phyloP scores from a whole-genome alignment of 140 eudicot species.

The Ambrosia hybrid region DNA sequence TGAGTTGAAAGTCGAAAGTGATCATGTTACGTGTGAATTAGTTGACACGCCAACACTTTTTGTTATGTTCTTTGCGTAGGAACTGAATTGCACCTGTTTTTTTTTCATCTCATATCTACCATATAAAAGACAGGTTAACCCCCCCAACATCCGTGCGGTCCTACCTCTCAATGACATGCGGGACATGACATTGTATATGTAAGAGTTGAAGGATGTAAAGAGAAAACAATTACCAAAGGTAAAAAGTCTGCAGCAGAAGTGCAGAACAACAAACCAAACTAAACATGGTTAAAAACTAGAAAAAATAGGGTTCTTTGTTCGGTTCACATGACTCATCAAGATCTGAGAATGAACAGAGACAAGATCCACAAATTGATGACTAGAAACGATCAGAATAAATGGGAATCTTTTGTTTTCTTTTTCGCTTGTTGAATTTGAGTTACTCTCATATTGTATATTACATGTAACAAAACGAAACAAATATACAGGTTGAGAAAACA shows the following conservation, averaged over 20 bases:
- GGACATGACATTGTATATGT: too few relatives aligned
- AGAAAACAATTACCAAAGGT: neutral
- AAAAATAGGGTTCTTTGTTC: neutral
- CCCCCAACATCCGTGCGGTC: too few relatives aligned
- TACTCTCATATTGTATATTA: conserved; percentile 8
- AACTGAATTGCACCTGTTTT: too few relatives aligned
- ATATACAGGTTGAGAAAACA: neutral
- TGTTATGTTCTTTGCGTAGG: too few relatives aligned
- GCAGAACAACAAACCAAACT: neutral
- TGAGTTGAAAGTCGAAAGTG: too few relatives aligned
- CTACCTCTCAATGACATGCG: too few relatives aligned
- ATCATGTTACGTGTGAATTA: too few relatives aligned
- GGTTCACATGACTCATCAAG: neutral
- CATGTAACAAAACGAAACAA: conserved; percentile 15
- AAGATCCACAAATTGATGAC: neutral
- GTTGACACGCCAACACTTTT: too few relatives aligned
- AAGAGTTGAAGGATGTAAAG: neutral
- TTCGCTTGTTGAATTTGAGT: conserved; percentile 4
- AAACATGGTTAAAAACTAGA: neutral
- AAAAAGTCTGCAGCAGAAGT: neutral
- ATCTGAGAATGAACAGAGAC: neutral
- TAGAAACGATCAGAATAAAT: too few relatives aligned
- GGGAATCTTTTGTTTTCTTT: neutral
- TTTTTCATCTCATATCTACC: too few relatives aligned
- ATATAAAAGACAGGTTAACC: too few relatives aligned